These are phyloP conservation scores for Boletus eberwhitei DNA, from an alignment of 768 basidiomycete species.

Conservation along the genomic window DNA sequence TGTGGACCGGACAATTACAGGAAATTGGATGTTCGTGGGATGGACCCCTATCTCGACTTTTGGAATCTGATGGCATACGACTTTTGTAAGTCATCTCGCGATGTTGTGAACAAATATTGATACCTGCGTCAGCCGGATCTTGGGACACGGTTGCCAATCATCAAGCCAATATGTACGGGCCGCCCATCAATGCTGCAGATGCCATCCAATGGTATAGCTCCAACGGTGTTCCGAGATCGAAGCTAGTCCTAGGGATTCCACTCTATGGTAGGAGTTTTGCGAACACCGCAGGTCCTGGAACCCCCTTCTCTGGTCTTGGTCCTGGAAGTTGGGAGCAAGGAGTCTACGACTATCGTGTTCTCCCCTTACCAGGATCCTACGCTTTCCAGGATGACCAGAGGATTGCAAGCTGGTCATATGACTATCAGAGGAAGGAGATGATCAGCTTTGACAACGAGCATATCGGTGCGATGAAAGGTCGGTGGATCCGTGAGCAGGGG, in stretches of 20 bases:
- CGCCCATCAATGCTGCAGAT: conserved; percentile 57
- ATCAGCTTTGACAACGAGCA: conserved; percentile 76
- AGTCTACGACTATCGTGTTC: conserved; percentile 88
- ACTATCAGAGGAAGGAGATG: conserved; percentile 72
- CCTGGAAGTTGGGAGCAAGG: conserved; percentile 89
- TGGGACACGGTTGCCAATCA: conserved; percentile 73
- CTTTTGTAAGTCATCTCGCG: conserved; percentile 49
- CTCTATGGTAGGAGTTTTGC: conserved; percentile 92
- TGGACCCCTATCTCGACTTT: conserved; percentile 87
- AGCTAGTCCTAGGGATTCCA: conserved; percentile 88
- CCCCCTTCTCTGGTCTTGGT: conserved; percentile 77
- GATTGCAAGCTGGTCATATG: conserved; percentile 82
- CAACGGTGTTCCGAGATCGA: conserved; percentile 70
- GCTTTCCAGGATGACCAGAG: conserved; percentile 61
- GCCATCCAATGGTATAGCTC: conserved; percentile 68
- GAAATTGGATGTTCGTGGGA: conserved; percentile 73
- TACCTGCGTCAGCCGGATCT: conserved; percentile 55
- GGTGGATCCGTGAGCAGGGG: conserved; percentile 71
- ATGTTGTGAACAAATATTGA: conserved; percentile 9
- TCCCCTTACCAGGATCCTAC: conserved; percentile 74
- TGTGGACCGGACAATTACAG: conserved; percentile 86
- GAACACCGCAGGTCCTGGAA: conserved; percentile 79
- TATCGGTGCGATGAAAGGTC: conserved; percentile 69
- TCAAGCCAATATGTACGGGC: conserved; percentile 82
- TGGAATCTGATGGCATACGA: conserved; percentile 99